Evolutionary conservation across 2,329 filamentous ascomycete genomes (phyloP), one percentile per base, ranked within the genome.

Genomic region (Stagonosporopsis chrysanthemi): DNA sequence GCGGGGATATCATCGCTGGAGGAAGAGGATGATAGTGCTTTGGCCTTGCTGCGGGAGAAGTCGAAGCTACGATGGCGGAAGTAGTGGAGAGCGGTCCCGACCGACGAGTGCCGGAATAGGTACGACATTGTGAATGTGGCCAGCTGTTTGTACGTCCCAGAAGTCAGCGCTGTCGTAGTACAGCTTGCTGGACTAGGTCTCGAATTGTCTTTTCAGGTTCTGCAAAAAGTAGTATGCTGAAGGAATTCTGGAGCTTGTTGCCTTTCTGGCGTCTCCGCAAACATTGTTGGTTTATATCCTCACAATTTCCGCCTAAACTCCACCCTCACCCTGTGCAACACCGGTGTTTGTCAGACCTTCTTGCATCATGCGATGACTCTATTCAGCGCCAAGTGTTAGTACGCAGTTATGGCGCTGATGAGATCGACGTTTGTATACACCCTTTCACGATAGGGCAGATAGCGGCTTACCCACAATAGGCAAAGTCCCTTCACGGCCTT

Each of bases 1-100:
- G 45, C 46, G 41, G 58, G 23, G 14, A 66, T 24, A n/a, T 69
- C 63, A 29, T 70, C 67, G 15, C 51, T 61, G 3, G 67, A 66
- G 4, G 64, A 65, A 5, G 60, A 63, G 12, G 43, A 28, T 31
- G 67, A 64, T 33, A 66, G 46, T 11, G 57, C 31, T 31, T 68
- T 64, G 4, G 42, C 49, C 4, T 54, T 53, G 8, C 33, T 54
- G 19, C 66, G 62, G 5, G 66, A 53, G 49, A 60, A 70, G 41
- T 66, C 62, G 28, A 70, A 61, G 41, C 61, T 68, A 40, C 66
- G 58, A 31, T 70, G 50, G 35, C 57, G 65, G 24, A 58, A 50
- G 44, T 67, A 68, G 29, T 63, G 67, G 4, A 56, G 33, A 14
- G 60, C 17, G 1, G 64, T 67, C 9, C 67, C 67, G 2, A 66